Percentiles rank a stretch among this genome's conserved stretches.
These are phyloP conservation scores for Darksidea phi DNA, from an alignment of 495 filamentous ascomycete species.

Conservation along the genomic window DNA sequence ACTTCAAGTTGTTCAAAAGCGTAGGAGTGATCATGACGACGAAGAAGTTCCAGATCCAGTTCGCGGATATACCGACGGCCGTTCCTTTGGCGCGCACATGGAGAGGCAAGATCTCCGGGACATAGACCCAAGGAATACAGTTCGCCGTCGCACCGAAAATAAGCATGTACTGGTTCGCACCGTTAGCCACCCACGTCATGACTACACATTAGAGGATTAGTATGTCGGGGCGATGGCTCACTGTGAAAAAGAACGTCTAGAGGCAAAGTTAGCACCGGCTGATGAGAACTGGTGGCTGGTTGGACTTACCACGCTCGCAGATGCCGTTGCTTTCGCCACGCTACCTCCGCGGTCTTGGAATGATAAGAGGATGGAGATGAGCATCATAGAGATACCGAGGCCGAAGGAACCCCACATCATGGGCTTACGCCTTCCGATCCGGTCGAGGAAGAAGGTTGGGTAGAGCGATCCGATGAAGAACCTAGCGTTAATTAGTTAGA, in stretches of 20 bases:
- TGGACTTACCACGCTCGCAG: constrained; percentile 40
- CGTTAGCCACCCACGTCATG: constrained; percentile 3
- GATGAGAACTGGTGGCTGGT: too few species aligned
- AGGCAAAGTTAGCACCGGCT: background rate
- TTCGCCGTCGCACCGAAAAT: constrained; percentile 50
- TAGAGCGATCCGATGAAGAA: constrained; percentile 48
- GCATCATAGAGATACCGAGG: constrained; percentile 52
- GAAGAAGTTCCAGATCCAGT: constrained; percentile 48
- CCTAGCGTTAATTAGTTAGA: background rate
- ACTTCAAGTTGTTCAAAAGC: constrained; percentile 33
- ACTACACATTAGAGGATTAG: too few species aligned
- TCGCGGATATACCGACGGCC: constrained; percentile 46
- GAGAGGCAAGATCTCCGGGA: constrained; percentile 49
- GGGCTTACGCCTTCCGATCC: constrained; percentile 48
- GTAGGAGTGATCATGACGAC: constrained; percentile 43
- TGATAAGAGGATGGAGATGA: constrained; percentile 53
- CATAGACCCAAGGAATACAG: constrained; percentile 52
- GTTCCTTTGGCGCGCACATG: constrained; percentile 44
- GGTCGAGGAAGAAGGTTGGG: constrained; percentile 51
- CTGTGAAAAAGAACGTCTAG: constrained; percentile 49
- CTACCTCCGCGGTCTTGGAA: constrained; percentile 41
- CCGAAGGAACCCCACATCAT: constrained; percentile 59
- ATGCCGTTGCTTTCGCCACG: constrained; percentile 38
- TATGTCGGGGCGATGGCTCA: background rate
- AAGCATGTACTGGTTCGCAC: constrained; percentile 43